These are phyloP conservation scores for Trichoderma afroharzianum DNA, from an alignment of 2,329 filamentous ascomycete genomes.

Conservation along the genomic window DNA sequence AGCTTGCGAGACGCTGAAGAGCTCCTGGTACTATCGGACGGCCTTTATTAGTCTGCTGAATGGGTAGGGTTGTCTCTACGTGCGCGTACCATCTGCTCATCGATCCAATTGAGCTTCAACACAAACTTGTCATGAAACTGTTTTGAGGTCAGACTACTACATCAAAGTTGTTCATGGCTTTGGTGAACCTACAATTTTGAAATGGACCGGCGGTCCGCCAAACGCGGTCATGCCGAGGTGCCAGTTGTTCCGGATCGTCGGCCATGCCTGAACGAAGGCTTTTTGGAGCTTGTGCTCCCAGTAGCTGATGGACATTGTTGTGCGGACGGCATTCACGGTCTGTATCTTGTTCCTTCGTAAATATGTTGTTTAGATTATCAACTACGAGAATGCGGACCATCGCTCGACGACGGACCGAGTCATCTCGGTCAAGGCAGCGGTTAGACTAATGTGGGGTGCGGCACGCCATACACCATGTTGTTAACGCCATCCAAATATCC, in stretches of 20 bases:
- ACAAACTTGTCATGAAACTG: neutral
- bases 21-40: neutral
- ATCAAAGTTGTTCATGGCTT: neutral
- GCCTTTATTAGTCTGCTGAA: neutral
- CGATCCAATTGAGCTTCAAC: neutral
- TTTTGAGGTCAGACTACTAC: neutral
- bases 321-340: too few relatives aligned
- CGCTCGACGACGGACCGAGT: neutral
- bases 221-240: slow-evolving; percentile 63
- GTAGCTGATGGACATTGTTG: neutral
- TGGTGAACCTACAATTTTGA: neutral
- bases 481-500: too few relatives aligned
- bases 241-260: neutral
- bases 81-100: neutral
- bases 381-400: neutral
- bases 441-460: too few relatives aligned
- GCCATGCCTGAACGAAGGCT: neutral
- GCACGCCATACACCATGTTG: too few relatives aligned
- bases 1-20: slow-evolving; percentile 59
- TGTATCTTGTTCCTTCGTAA: neutral
- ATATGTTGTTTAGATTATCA: neutral
- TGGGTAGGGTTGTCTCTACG: neutral
- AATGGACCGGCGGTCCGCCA: slow-evolving; percentile 67
- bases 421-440: neutral
- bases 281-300: neutral